These are phyloP conservation scores for Flaveria robusta DNA, from an alignment of 129 eudicot genomes.

Conservation along the genomic window DNA sequence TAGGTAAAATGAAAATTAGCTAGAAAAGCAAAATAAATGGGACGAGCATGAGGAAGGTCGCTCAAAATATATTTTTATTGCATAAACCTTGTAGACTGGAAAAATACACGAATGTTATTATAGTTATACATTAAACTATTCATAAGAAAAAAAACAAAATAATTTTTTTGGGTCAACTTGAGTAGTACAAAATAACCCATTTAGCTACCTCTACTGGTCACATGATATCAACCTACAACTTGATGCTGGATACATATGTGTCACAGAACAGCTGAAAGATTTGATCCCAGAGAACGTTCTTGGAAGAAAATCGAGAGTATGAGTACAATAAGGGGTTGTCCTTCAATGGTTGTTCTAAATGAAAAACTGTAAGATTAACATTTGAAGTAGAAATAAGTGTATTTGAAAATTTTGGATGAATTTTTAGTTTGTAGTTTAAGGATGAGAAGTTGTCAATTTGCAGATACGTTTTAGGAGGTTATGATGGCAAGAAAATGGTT, in stretches of 20 bases:
- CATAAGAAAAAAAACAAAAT: background rate
- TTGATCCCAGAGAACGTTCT: constrained; percentile 88
- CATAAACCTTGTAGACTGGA: background rate
- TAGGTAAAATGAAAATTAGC: background rate
- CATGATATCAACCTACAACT: background rate
- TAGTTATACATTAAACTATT: background rate
- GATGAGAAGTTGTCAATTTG: constrained; percentile 15
- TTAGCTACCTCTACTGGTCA: background rate
- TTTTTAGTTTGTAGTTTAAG: background rate
- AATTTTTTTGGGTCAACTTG: background rate
- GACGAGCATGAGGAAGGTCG: background rate
- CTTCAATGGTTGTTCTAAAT: constrained; percentile 59
- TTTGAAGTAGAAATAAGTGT: background rate
- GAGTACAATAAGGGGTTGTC: constrained; percentile 71
- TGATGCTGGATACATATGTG: background rate
- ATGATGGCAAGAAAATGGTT: constrained; percentile 60
- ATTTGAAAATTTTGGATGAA: background rate
- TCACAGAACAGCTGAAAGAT: constrained; percentile 79
- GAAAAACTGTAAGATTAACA: constrained; percentile 66
- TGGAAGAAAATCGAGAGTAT: constrained; percentile 68
- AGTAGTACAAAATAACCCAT: background rate
- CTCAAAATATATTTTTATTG: background rate
- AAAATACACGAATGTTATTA: background rate
- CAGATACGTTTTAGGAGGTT: constrained; percentile 82
- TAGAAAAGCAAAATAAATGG: background rate